phyloP scores from a whole-genome alignment of 768 basidiomycete genomes.

The Aureoboletus auriporus region DNA sequence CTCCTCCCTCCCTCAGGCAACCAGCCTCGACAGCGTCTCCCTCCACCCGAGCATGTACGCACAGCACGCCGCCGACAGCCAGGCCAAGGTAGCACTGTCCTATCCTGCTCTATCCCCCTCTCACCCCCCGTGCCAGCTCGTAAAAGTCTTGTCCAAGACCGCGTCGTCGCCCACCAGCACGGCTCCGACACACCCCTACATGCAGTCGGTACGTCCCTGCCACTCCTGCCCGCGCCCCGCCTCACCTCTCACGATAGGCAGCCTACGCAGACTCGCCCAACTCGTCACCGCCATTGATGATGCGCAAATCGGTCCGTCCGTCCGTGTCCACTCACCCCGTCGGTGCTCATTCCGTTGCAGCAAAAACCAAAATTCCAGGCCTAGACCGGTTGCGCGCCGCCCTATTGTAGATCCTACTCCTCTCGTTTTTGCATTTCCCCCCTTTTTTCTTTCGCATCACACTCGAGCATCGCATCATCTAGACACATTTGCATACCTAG shows the following conservation, averaged over 20 bases:
- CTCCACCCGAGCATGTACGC: constrained; percentile 71
- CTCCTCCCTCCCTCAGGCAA: constrained; percentile 67
- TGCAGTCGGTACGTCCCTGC: constrained; percentile 33
- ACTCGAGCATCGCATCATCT: constrained; percentile 26
- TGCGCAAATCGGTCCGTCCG: constrained; percentile 47
- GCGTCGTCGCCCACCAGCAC: constrained; percentile 33
- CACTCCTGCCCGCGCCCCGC: neutral
- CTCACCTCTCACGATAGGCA: constrained; percentile 27
- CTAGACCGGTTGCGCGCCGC: constrained; percentile 4
- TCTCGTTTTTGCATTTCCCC: constrained; percentile 11
- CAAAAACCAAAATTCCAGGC: constrained; percentile 37
- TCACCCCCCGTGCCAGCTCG: constrained; percentile 38
- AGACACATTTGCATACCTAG: constrained; percentile 33
- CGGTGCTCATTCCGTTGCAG: constrained; percentile 1
- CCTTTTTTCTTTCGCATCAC: constrained; percentile 9
- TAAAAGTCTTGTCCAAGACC: constrained; percentile 60
- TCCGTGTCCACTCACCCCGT: neutral
- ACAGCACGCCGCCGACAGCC: constrained; percentile 63
- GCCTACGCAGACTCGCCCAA: constrained; percentile 34
- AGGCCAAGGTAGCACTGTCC: constrained; percentile 57
- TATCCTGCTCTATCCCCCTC: neutral
- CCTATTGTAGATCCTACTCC: constrained; percentile 21
- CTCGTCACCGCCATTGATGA: constrained; percentile 49
- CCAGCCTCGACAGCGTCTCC: constrained; percentile 59
- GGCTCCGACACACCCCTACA: constrained; percentile 30